Evolutionary conservation across 306 rosid species (phyloP), one percentile per base, ranked within the genome.

Genomic region (Ormosia semicastrata): DNA sequence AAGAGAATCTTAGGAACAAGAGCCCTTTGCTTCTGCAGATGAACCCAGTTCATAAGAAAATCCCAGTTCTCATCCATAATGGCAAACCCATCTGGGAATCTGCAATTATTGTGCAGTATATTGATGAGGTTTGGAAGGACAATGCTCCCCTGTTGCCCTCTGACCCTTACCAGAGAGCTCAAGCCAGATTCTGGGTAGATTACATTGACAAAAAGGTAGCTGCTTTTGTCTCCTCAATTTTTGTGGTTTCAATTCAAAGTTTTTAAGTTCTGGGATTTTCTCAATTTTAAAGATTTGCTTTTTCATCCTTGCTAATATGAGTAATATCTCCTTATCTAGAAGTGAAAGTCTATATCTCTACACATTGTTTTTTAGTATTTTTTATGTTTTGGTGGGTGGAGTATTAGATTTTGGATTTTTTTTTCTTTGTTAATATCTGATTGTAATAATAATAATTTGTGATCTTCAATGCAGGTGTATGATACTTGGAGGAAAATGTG

Each of bases 11-110:
- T 0, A 0, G 0, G 1, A 40, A 80, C 73, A 88, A 85, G 60
- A 76, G 87, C 24, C 71, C 78, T 24, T 50, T 81, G 30, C 90
- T 84, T 73, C 15, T 87, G 2, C 67, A 90, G 36, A 82, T 81
- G 88, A 89, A 93, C 52, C 92, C 90, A 0, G 3, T 92, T 83
- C 84, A 92, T 32, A 70, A 87, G 80, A 80, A 83, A 34, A 83
- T 89, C 59, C 93, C 88, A 7, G 93, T 91, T 85, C 89, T 89
- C 7, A 63, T 89, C 24, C 92, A 92, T 37, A 85, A 88, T 7
- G 84, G 81, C 0, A 87, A 81, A 12, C 81, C 75, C 74, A 49
- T 87, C 0, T 74, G 82, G 43, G 90, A 87, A 8, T 87, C 88
- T n/a, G 63, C 72, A 2, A 70, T 78, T 3, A 84, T 87, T 6